phyloP scores from a whole-genome alignment of 139 green algal genomes.

The Coccomyxa sp. region DNA sequence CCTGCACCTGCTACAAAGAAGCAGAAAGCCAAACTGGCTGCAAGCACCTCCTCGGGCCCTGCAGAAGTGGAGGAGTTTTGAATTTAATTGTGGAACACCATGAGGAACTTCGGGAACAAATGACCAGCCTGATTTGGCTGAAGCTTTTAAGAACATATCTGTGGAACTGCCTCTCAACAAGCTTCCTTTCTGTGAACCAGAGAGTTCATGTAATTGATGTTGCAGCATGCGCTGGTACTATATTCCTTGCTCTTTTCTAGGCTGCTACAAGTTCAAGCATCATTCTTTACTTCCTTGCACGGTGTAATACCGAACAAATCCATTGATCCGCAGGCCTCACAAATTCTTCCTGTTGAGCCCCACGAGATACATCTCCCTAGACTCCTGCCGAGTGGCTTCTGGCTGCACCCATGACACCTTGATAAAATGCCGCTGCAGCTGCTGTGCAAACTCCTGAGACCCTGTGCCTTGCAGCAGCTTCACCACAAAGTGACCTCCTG shows the following conservation, averaged over 20 bases:
- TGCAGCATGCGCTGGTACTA: no score
- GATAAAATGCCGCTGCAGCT: slow-evolving; percentile 63
- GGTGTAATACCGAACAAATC: not conserved
- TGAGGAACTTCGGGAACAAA: not conserved
- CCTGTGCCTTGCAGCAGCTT: slow-evolving; percentile 68
- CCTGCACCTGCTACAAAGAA: not conserved
- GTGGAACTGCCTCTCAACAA: not conserved
- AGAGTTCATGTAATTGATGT: no score
- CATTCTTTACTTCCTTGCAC: not conserved
- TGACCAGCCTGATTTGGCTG: not conserved
- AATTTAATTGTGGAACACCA: not conserved
- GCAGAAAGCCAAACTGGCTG: not conserved
- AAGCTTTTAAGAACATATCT: not conserved
- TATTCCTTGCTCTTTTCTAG: no score
- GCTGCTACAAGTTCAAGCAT: no score
- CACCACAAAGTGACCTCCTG: slow-evolving; percentile 64
- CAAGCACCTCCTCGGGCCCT: no score
- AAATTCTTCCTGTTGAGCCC: not conserved
- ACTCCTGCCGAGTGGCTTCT: slow-evolving; percentile 46
- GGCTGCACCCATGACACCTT: slow-evolving; percentile 49
- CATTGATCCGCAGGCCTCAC: not conserved
- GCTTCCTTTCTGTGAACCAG: not conserved
- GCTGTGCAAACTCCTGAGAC: slow-evolving; percentile 59
- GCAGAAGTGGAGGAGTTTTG: not conserved
- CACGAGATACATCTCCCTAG: slow-evolving; percentile 29